These are phyloP conservation scores for Tolypocladium inflatum DNA, from an alignment of 2,329 filamentous ascomycete species.

Conservation along the genomic window DNA sequence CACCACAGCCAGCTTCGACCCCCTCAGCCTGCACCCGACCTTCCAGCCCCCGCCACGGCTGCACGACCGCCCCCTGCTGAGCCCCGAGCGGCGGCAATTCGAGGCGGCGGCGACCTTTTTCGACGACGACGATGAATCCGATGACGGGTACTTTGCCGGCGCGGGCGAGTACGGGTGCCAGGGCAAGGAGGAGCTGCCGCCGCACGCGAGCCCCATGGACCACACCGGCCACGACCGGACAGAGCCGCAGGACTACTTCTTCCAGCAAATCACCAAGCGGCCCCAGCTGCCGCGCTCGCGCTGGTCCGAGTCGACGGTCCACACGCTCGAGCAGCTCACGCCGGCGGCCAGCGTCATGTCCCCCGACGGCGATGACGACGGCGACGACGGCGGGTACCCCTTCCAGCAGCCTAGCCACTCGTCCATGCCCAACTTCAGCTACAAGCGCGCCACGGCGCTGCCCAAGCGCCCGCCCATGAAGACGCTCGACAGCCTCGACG, in stretches of 20 bases:
- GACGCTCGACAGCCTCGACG: slow-evolving; percentile 27
- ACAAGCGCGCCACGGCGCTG: slow-evolving; percentile 16
- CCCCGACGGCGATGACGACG: slow-evolving; percentile 10
- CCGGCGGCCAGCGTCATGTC: background rate
- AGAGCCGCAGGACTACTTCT: slow-evolving; percentile 23
- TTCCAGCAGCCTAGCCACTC: slow-evolving; percentile 11
- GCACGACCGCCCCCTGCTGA: slow-evolving; percentile 24
- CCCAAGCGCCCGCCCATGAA: slow-evolving; percentile 27
- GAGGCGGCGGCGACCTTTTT: slow-evolving; percentile 17
- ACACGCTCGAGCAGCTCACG: slow-evolving; percentile 11
- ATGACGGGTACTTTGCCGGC: slow-evolving; percentile 15
- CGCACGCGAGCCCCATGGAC: slow-evolving; percentile 16
- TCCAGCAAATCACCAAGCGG: slow-evolving; percentile 16
- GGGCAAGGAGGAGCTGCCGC: slow-evolving; percentile 18
- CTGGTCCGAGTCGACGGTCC: slow-evolving; percentile 34
- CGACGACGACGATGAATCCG: slow-evolving; percentile 15
- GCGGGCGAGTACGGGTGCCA: slow-evolving; percentile 10
- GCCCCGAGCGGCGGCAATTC: slow-evolving; percentile 8
- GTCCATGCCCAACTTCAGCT: slow-evolving; percentile 24
- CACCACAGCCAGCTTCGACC: slow-evolving; percentile 18
- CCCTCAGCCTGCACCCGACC: slow-evolving; percentile 23
- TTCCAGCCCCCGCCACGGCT: slow-evolving; percentile 26
- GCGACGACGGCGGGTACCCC: slow-evolving; percentile 11
- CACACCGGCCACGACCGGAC: slow-evolving; percentile 12
- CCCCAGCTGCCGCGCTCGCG: slow-evolving; percentile 24